A percentile compares a stretch with the other conserved stretches of the same genome.
These are phyloP conservation scores for Vitis rupestris DNA, from an alignment of 164 flowering plant genomes.

Conservation along the genomic window DNA sequence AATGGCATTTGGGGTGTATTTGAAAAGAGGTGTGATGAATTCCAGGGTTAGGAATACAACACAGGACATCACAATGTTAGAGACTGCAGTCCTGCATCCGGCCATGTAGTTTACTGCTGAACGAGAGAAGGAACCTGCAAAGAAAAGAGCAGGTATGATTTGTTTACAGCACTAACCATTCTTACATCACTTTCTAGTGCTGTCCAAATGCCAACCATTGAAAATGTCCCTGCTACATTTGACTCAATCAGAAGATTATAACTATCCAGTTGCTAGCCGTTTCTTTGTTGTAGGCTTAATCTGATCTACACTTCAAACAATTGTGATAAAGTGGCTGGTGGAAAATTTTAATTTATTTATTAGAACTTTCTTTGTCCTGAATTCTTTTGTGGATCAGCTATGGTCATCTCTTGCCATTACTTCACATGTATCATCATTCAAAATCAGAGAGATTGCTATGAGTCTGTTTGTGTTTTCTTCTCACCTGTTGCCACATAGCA, in stretches of 20 bases:
- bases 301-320: neutral
- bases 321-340: neutral
- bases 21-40: conserved; percentile 80
- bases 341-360: no score
- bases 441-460: neutral
- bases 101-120: conserved; percentile 95
- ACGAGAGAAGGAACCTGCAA: conserved; percentile 89
- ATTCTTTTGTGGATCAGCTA: no score
- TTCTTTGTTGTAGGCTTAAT: neutral
- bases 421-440: neutral
- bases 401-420: no score
- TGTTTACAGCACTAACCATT: no score
- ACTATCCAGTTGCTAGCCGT: neutral
- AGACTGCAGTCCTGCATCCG: conserved; percentile 87
- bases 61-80: conserved; percentile 84
- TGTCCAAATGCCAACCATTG: neutral
- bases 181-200: neutral
- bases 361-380: no score
- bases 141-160: neutral
- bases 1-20: conserved; percentile 93
- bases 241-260: neutral
- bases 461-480: neutral
- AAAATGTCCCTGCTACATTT: neutral
- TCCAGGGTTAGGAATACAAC: conserved; percentile 70
- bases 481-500: conserved; percentile 91